Evolutionary conservation across 768 basidiomycete genomes (phyloP), one percentile per base, ranked within the genome.

Genomic region (Termitomyces sp.): DNA sequence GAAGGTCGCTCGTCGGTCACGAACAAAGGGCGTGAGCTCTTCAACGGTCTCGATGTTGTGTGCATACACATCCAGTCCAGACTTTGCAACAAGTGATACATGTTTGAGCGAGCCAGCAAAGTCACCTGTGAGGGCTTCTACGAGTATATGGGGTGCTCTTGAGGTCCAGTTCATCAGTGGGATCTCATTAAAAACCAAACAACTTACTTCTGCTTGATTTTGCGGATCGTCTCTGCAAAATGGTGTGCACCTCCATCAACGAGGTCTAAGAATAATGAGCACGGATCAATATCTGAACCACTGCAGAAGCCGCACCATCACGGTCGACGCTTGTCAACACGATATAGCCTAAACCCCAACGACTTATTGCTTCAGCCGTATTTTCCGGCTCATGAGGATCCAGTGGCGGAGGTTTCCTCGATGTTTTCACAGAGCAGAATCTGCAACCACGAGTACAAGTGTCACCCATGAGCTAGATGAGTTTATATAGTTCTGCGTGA

Each of bases 1-100:
- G 75, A 95, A 96, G 16, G 86, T 92, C 18, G 97, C 97, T 51
- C 95, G 83, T 24, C 94, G 87, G 70, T 99, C 97, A 41, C 97
- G 90, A 27, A 99, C 97, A 65, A 82, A 94, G 0, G 96, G 97
- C 0, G 97, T 98, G 52, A 97, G 76, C 46, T 84, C 86, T 72
- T 98, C 96, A n/a, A 88, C 86, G 0, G 97, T 98, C 74, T 99
- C 97, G 47, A 98, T 75, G 69, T 99, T 98, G 74, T 99, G 97
- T 1, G 97, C 97, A 67, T 94, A 99, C 13, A 99, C 97, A 67
- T 98, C 97, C 18, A 99, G 77, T 3, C 97, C 97, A 0, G 95
- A 97, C 59, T 84, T 84, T 2, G 97, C 97, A 26, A 99, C 92
- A 10, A 85, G 63, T 1, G 87, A 82, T 27, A 97, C 90, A 51